Evolutionary conservation across 2,329 filamentous ascomycete species (phyloP), one percentile per base, ranked within the genome.

Genomic region (Domatiomyces globalis): DNA sequence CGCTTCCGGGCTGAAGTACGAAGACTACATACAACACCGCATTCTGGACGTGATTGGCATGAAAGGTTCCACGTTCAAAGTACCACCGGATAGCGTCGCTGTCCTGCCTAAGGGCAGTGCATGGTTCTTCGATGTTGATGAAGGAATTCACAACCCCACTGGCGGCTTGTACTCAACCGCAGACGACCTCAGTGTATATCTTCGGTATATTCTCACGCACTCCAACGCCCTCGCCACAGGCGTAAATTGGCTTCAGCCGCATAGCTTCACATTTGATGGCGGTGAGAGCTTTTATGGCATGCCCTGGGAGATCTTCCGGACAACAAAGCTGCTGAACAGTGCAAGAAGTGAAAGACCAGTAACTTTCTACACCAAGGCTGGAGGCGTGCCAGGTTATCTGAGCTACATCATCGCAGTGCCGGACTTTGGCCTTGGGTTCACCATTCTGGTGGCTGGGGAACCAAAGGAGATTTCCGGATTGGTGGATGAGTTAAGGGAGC

Each of bases 341-440:
- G 22, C 3, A 25, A 25, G 22, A 25, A 25, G 22, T 25, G 59
- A 57, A 8, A 61, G 69, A 10, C 63, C 67, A 0, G 64, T 73
- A 2, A 71, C 68, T 1, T 69, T 74, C 54, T 61, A 69, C 36
- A 73, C 71, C 1, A 75, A 75, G 57, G 58, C 61, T 1, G 72
- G 72, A 5, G 66, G 67, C 0, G 54, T 71, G 0, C 69, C 69
- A 1, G 68, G 67, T 1, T 75, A 74, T 48, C 59, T 58, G 3
- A 69, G 67, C 2, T 60, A 62, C 4, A 68, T 73, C 45, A 62
- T 67, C 9, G 49, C 67, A 5, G 56, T 71, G 1, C 70, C 71
- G 0, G 70, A 73, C 25, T 73, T 71, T 50, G 67, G 68, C 17
- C 59, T 74, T 63, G 87, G 69, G 2, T 61, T 73, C 44, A 71